These are phyloP conservation scores for Lumnitzera racemosa DNA, from an alignment of 345 rosid genomes.

Conservation along the genomic window DNA sequence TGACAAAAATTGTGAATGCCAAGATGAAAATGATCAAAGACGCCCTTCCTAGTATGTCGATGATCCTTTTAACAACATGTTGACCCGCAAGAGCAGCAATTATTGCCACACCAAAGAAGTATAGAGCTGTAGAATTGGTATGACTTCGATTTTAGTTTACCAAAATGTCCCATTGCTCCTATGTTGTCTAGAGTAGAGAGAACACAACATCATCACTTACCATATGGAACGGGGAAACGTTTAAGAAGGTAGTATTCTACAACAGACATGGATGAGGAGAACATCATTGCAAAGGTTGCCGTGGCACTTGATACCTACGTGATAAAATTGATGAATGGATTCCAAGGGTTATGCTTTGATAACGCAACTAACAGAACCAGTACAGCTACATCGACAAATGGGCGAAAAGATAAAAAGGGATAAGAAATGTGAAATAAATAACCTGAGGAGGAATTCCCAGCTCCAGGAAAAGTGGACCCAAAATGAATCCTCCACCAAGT, in stretches of 20 bases:
- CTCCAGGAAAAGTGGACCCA: constrained; percentile 42
- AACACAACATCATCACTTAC: constrained; percentile 11
- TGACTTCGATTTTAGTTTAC: too few relatives aligned
- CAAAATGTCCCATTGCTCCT: neutral
- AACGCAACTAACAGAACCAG: too few relatives aligned
- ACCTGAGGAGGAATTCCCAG: constrained; percentile 54
- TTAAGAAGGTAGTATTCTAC: constrained; percentile 37
- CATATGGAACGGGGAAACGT: constrained; percentile 45
- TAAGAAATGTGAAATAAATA: neutral
- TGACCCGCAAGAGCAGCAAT: constrained; percentile 31
- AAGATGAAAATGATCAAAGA: constrained; percentile 29
- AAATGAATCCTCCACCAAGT: constrained; percentile 28
- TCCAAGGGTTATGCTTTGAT: too few relatives aligned
- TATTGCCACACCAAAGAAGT: constrained; percentile 21
- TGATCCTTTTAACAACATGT: constrained; percentile 18
- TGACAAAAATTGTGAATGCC: constrained; percentile 21
- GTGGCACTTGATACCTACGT: constrained; percentile 44
- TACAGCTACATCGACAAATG: too few relatives aligned
- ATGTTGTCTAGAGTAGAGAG: neutral
- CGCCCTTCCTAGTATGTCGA: constrained; percentile 26
- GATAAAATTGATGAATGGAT: neutral
- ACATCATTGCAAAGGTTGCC: constrained; percentile 38
- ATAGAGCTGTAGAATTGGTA: constrained; percentile 18
- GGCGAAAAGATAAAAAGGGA: too few relatives aligned
- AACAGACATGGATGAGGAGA: constrained; percentile 45